These are phyloP conservation scores for Phytophthora chlamydospora DNA, from an alignment of 352 stramenopile species.

Conservation along the genomic window DNA sequence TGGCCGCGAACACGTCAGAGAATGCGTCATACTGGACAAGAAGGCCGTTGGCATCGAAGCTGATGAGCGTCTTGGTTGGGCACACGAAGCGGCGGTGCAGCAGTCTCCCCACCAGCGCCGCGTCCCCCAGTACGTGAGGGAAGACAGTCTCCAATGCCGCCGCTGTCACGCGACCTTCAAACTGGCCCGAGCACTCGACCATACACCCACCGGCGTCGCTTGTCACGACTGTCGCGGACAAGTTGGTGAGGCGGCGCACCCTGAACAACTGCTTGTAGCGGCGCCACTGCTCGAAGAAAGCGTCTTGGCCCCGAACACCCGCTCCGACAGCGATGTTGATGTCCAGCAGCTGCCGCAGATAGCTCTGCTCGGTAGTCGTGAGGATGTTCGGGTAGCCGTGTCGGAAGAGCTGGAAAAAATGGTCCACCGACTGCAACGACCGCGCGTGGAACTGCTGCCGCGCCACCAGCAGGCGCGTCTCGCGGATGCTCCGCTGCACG, in stretches of 20 bases:
- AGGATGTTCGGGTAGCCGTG: constrained; percentile 22
- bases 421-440: constrained; percentile 26
- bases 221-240: constrained; percentile 29
- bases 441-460: constrained; percentile 36
- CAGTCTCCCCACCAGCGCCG: constrained; percentile 14
- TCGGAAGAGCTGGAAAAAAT: constrained; percentile 46
- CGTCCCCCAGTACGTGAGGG: constrained; percentile 24
- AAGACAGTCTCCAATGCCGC: constrained; percentile 34
- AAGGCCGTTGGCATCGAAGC: constrained; percentile 25
- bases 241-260: constrained; percentile 23
- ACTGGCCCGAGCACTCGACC: constrained; percentile 36
- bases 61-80: constrained; percentile 40
- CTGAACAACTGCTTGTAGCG: constrained; percentile 53
- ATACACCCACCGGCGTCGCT: constrained; percentile 31
- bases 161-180: constrained; percentile 30
- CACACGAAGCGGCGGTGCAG: constrained; percentile 31
- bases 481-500: constrained; percentile 22
- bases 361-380: constrained; percentile 15
- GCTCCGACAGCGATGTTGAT: constrained; percentile 30
- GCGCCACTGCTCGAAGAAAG: constrained; percentile 53
- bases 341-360: constrained; percentile 30
- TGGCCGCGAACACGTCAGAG: constrained; percentile 44
- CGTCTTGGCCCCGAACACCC: constrained; percentile 11
- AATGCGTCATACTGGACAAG: constrained; percentile 43
- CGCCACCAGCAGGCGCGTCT: constrained; percentile 32